A percentile compares a stretch with the other conserved stretches of the same genome.
Evolutionary conservation across 2,329 filamentous ascomycete species (phyloP).

Genomic region (Coniochaeta hoffmannii): DNA sequence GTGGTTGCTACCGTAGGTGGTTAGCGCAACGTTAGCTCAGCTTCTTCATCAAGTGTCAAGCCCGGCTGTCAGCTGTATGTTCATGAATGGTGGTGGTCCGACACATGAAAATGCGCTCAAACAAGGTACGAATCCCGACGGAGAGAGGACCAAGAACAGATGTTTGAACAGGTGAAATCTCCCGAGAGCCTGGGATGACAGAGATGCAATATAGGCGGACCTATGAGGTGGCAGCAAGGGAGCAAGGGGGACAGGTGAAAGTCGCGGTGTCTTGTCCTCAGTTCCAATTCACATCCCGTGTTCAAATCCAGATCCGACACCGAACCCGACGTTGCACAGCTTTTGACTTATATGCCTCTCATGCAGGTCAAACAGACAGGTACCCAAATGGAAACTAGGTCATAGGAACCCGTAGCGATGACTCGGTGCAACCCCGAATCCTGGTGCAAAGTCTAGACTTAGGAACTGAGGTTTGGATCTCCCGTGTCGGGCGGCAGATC

Average conservation of each 20-base stretch:
- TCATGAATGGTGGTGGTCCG: not conserved
- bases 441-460: not conserved
- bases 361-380: not conserved
- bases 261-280: not conserved
- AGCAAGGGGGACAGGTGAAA: not conserved
- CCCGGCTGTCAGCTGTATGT: not conserved
- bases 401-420: not conserved
- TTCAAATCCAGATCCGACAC: not conserved
- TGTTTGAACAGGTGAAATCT: not conserved
- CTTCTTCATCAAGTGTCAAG: not conserved
- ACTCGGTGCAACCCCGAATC: not conserved
- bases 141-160: not conserved
- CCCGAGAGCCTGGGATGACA: not conserved
- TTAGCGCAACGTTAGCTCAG: not conserved
- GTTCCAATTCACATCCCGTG: too few species aligned
- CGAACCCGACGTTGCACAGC: not conserved
- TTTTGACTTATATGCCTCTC: not conserved
- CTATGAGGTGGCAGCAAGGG: not conserved
- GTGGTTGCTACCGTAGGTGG: not conserved
- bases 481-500: not conserved
- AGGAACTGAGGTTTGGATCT: not conserved
- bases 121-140: not conserved
- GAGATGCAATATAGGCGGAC: not conserved
- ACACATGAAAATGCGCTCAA: not conserved
- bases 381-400: not conserved